Percentiles rank a stretch among this genome's conserved stretches.
Conservation (phyloP, 2,329 filamentous ascomycete genomes). For the Pseudocercospora cruenta region DNA sequence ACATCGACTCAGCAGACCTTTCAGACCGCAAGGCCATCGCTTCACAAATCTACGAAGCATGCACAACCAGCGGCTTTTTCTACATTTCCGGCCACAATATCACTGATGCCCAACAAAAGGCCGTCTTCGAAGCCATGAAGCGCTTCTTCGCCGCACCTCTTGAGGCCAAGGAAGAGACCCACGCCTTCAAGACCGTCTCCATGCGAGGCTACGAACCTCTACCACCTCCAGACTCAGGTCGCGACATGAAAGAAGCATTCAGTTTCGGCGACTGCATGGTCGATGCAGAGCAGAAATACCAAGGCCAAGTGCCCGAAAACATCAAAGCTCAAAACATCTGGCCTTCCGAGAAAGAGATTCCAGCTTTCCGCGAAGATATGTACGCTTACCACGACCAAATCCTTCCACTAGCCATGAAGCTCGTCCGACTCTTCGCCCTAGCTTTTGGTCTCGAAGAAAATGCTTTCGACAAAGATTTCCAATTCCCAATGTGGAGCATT, state of each 20-base stretch:
- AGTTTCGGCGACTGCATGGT: conserved; percentile 44
- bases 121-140: conserved; percentile 37
- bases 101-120: conserved; percentile 33
- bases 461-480: conserved; percentile 40
- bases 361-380: conserved; percentile 38
- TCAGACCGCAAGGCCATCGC: conserved; percentile 22
- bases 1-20: conserved; percentile 10
- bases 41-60: conserved; percentile 39
- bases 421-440: conserved; percentile 41
- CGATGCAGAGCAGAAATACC: conserved; percentile 42
- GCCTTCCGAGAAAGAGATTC: conserved; percentile 26
- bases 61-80: conserved; percentile 32
- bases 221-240: conserved; percentile 40
- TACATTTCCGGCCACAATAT: conserved; percentile 29
- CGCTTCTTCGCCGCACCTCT: conserved; percentile 38
- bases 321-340: conserved; percentile 41
- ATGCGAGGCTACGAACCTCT: conserved; percentile 44
- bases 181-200: conserved; percentile 41
- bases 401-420: conserved; percentile 38
- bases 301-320: conserved; percentile 1
- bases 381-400: conserved; percentile 42
- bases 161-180: conserved; percentile 42
- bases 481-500: conserved; percentile 49
- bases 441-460: conserved; percentile 40
- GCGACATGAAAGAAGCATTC: conserved; percentile 41